Conservation (phyloP, 2,329 filamentous ascomycete genomes). For the Verticillium dahliae region DNA sequence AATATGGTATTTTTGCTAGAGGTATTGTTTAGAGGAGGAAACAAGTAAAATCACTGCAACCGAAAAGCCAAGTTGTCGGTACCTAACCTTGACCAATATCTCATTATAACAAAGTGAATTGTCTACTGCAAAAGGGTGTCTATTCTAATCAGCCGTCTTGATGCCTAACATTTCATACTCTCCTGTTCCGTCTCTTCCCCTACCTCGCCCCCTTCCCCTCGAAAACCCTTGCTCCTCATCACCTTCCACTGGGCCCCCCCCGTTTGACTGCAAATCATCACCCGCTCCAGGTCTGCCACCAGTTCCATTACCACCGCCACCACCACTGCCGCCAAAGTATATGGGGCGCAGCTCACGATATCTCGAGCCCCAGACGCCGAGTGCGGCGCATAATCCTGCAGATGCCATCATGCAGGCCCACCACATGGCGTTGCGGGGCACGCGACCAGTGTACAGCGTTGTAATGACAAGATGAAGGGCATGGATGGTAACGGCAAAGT, state of each 20-base stretch:
- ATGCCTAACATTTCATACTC: constrained; percentile 62
- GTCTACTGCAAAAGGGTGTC: not conserved
- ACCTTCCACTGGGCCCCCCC: constrained; percentile 5
- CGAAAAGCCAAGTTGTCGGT: not conserved
- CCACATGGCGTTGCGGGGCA: constrained; percentile 80
- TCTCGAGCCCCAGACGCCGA: constrained; percentile 86
- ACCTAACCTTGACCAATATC: not conserved
- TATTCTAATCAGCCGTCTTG: constrained; percentile 18
- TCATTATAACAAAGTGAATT: not conserved
- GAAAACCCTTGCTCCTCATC: constrained; percentile 39
- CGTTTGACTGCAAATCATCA: constrained; percentile 13
- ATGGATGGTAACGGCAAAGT: constrained; percentile 88
- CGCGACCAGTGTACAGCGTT: constrained; percentile 66
- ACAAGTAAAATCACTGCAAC: too few species aligned
- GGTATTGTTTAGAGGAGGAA: too few species aligned
- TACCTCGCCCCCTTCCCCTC: constrained; percentile 42
- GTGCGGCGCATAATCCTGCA: constrained; percentile 38
- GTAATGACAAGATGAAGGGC: constrained; percentile 73
- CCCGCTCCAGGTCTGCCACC: constrained; percentile 12
- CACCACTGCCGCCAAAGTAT: constrained; percentile 63
- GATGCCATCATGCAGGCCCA: constrained; percentile 59
- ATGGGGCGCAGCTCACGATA: constrained; percentile 87
- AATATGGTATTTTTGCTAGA: too few species aligned
- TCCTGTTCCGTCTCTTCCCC: constrained; percentile 46
- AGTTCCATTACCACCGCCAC: constrained; percentile 19